phyloP scores from a whole-genome alignment of 2,329 filamentous ascomycete genomes.

The Tolypocladium tundrense region DNA sequence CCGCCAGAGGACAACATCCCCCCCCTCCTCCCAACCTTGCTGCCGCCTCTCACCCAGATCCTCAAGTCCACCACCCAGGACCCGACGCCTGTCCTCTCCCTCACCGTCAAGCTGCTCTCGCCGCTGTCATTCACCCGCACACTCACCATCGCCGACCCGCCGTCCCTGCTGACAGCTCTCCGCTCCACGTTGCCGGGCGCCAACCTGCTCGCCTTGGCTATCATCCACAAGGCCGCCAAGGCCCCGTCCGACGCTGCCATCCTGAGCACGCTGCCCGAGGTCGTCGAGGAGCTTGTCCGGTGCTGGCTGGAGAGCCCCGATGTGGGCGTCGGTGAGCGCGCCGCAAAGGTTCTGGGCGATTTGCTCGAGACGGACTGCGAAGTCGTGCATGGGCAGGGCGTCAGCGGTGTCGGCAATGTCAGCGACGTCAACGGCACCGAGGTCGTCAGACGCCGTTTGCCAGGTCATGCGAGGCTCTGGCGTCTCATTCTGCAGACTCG shows the following conservation, averaged over 20 bases:
- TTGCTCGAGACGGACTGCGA: constrained; percentile 47
- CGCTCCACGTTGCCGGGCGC: constrained; percentile 43
- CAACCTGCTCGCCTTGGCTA: constrained; percentile 45
- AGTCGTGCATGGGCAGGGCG: constrained; percentile 16
- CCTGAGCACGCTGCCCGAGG: constrained; percentile 35
- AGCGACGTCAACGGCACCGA: constrained; percentile 20
- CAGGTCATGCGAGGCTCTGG: constrained; percentile 46
- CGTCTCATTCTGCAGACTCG: constrained; percentile 36
- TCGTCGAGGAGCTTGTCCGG: constrained; percentile 37
- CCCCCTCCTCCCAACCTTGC: constrained; percentile 39
- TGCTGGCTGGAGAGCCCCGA: constrained; percentile 43
- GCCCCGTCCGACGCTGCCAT: constrained; percentile 38
- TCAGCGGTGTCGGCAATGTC: constrained; percentile 7
- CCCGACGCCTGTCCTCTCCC: constrained; percentile 37
- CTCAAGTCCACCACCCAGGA: constrained; percentile 41
- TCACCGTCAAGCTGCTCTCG: constrained; percentile 45
- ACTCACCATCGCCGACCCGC: constrained; percentile 39
- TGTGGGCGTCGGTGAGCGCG: constrained; percentile 46
- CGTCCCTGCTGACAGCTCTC: constrained; percentile 41
- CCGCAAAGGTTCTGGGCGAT: constrained; percentile 38
- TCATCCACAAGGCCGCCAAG: constrained; percentile 44
- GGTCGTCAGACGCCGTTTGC: constrained; percentile 25
- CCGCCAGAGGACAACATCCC: constrained; percentile 38
- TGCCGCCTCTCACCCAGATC: constrained; percentile 42
- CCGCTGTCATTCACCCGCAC: constrained; percentile 42